Evolutionary conservation across 106 monocot genomes (phyloP).

Genomic region (Dendrobium huoshanense): DNA sequence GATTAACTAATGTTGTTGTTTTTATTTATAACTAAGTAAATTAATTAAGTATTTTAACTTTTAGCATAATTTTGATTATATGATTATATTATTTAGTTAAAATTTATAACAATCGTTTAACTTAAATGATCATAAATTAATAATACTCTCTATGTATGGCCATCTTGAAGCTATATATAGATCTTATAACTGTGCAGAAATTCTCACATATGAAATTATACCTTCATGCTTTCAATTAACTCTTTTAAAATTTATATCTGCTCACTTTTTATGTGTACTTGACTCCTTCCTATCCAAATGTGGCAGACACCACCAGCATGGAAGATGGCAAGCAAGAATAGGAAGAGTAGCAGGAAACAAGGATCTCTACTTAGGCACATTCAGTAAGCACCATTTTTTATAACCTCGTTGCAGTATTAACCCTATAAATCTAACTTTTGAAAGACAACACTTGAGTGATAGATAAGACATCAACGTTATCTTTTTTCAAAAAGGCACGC

Average conservation of each 20-base stretch:
- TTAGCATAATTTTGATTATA: no score
- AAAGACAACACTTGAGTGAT: slow-evolving; percentile 30
- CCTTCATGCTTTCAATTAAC: no score
- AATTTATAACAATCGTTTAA: no score
- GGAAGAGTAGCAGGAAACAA: slow-evolving; percentile 34
- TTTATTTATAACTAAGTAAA: neutral
- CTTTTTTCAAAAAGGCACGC: slow-evolving; percentile 96
- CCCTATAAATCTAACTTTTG: neutral
- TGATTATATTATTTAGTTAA: no score
- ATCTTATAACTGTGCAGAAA: no score
- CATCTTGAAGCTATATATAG: no score
- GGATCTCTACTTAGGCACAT: slow-evolving; percentile 37
- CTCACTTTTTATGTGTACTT: neutral
- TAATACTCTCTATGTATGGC: no score
- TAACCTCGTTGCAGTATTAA: no score
- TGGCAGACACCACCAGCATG: slow-evolving; percentile 22
- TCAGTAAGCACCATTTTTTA: slow-evolving; percentile 9
- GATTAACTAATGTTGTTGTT: neutral
- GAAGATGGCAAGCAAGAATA: slow-evolving; percentile 26
- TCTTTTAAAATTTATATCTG: neutral
- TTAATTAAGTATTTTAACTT: no score
- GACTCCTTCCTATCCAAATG: neutral
- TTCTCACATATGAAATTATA: no score
- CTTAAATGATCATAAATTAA: no score
- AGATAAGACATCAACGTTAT: slow-evolving; percentile 83